Evolutionary conservation across 192 early-diverging fungal species (phyloP), one percentile per base, ranked within the genome.

Genomic region (Backusella morwellensis): DNA sequence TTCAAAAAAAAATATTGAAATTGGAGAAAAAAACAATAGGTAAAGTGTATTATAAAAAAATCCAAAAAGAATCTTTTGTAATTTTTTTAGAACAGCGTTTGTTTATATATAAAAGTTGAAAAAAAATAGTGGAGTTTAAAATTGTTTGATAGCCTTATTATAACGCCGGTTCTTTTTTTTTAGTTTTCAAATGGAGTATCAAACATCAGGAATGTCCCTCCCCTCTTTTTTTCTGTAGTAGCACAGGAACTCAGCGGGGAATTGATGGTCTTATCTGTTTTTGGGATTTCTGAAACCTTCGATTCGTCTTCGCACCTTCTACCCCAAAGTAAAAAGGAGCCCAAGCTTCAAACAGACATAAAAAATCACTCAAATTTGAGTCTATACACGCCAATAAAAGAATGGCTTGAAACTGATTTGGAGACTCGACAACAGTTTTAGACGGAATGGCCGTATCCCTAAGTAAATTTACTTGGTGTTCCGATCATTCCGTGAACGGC

Each of bases 401-500:
- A 17, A n/a, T 68, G 29, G 14, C 35, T 36, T 68, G 34, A 35
- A n/a, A 32, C 15, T 9, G 19, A 26, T 6, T 8, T 68, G 19
- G 35, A 29, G 56, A 35, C 19, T 35, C 6, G n/a, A 35, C 35
- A 35, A 68, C 67, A 35, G 34, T 35, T 68, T 68, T 32, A 35
- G 19, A 68, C 29, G 29, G 67, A 35, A 68, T 35, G n/a, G 35
- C 35, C 34, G 67, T 54, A 54, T 74, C 72, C 54, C 50, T 35
- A 32, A 74, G 34, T 36, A 54, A 36, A 72, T 47, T 34, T 47
- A 47, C 54, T 75, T 68, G 21, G 63, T 32, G 59, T 36, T 47
- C 74, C 74, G 74, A 75, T 66, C 35, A 47, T 75, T 75, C 74
- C 74, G 74, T 75, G 74, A 75, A 75, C 47, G 52, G 74, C 74